phyloP scores from a whole-genome alignment of 768 basidiomycete genomes.

The Russula lepida region DNA sequence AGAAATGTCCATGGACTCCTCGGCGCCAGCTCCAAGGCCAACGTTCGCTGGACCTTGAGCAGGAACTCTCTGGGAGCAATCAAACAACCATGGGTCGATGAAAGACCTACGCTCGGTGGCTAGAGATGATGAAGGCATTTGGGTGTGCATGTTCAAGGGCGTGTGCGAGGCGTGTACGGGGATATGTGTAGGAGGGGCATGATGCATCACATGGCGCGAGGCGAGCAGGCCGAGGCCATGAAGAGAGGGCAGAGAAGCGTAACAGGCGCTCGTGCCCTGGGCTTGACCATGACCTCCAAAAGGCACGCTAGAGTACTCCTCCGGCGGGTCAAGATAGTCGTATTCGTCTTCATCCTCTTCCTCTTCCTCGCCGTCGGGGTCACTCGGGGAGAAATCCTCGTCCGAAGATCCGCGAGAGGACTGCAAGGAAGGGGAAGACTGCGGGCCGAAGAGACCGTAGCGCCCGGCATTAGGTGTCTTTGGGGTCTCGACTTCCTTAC shows the following conservation, averaged over 20 bases:
- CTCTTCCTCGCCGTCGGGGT: conserved; percentile 5
- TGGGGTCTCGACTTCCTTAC: conserved; percentile 24
- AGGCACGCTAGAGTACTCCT: conserved; percentile 15
- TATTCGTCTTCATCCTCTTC: conserved; percentile 42
- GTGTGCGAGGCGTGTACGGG: conserved; percentile 11
- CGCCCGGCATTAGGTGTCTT: conserved; percentile 44
- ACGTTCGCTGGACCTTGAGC: neutral
- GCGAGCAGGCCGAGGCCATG: conserved; percentile 20
- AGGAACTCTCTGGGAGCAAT: neutral
- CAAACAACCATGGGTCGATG: conserved; percentile 15
- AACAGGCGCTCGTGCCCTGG: conserved; percentile 9
- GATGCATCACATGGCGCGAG: conserved; percentile 17
- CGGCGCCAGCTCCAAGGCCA: neutral
- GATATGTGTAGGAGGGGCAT: conserved; percentile 9
- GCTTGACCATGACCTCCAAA: conserved; percentile 2
- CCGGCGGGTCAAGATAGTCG: conserved; percentile 40
- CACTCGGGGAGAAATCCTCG: conserved; percentile 24
- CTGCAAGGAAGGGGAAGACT: conserved; percentile 34
- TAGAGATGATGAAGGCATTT: conserved; percentile 1
- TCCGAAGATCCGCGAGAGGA: conserved; percentile 31
- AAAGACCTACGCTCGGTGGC: conserved; percentile 10
- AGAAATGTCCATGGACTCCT: conserved; percentile 14
- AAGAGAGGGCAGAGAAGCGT: conserved; percentile 17
- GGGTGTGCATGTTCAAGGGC: conserved; percentile 8
- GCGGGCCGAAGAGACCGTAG: conserved; percentile 44